Conservation (phyloP, 176 grass and related monocot species). For the Bromus sterilis region DNA sequence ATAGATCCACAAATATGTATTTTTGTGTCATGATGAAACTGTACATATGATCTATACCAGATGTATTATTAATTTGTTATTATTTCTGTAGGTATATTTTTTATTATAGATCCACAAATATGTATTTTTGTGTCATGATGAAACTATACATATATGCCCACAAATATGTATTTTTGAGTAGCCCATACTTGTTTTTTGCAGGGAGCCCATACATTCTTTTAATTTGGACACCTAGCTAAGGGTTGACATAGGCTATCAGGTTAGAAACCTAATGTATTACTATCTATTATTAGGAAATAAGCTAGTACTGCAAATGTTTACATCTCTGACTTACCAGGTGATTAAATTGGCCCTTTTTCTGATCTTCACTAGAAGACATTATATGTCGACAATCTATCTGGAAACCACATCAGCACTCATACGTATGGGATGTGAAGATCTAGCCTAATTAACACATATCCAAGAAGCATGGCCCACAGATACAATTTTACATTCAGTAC, state of each 20-base stretch:
- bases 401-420: too few species aligned
- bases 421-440: too few species aligned
- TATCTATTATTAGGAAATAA: background rate
- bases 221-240: background rate
- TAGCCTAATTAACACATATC: too few species aligned
- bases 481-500: too few species aligned
- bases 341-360: background rate
- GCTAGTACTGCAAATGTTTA: background rate
- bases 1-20: background rate
- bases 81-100: too few species aligned
- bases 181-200: too few species aligned
- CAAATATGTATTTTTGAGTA: background rate
- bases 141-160: background rate
- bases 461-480: too few species aligned
- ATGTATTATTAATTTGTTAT: too few species aligned
- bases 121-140: background rate
- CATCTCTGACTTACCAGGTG: background rate
- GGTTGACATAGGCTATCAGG: background rate
- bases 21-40: background rate
- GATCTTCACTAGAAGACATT: background rate
- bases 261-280: background rate
- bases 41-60: background rate
- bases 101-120: background rate
- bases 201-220: background rate
- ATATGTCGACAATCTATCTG: too few species aligned